A percentile compares a stretch with the other conserved stretches of the same genome.
Evolutionary conservation across 2,329 filamentous ascomycete species (phyloP).

Genomic region (Aspergillus sp.): DNA sequence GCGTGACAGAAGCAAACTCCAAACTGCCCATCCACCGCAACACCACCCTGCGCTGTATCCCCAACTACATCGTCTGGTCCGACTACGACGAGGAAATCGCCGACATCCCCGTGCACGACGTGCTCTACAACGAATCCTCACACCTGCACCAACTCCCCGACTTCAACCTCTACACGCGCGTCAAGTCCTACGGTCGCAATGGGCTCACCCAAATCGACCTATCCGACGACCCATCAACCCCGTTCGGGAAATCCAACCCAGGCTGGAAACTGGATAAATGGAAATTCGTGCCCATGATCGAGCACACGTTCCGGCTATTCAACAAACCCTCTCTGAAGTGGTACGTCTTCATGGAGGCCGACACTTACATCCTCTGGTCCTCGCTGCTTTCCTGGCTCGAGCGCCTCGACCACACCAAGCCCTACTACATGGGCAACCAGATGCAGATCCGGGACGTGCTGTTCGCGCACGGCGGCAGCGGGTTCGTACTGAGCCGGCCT

Average conservation of each 20-base stretch:
- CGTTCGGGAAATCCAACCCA: slow-evolving; percentile 39
- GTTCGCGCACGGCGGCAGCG: slow-evolving; percentile 53
- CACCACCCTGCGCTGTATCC: slow-evolving; percentile 51
- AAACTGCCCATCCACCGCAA: slow-evolving; percentile 57
- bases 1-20: slow-evolving; percentile 55
- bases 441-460: slow-evolving; percentile 49
- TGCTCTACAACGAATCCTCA: slow-evolving; percentile 46
- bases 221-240: slow-evolving; percentile 31
- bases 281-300: slow-evolving; percentile 57
- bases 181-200: slow-evolving; percentile 43
- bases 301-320: slow-evolving; percentile 37
- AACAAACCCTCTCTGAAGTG: slow-evolving; percentile 42
- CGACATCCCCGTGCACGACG: slow-evolving; percentile 51
- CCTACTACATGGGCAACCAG: slow-evolving; percentile 55
- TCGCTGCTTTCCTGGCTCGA: slow-evolving; percentile 54
- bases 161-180: slow-evolving; percentile 50
- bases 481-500: slow-evolving; percentile 50
- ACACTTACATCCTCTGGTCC: slow-evolving; percentile 56
- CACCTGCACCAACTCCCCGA: slow-evolving; percentile 42
- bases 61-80: slow-evolving; percentile 58
- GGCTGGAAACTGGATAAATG: slow-evolving; percentile 56
- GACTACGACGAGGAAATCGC: slow-evolving; percentile 55
- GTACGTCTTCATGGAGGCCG: slow-evolving; percentile 59
- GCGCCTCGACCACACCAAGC: slow-evolving; percentile 45
- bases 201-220: slow-evolving; percentile 34